Evolutionary conservation across 768 basidiomycete genomes (phyloP), one percentile per base, ranked within the genome.

Genomic region (Phaeolepiota aurea): DNA sequence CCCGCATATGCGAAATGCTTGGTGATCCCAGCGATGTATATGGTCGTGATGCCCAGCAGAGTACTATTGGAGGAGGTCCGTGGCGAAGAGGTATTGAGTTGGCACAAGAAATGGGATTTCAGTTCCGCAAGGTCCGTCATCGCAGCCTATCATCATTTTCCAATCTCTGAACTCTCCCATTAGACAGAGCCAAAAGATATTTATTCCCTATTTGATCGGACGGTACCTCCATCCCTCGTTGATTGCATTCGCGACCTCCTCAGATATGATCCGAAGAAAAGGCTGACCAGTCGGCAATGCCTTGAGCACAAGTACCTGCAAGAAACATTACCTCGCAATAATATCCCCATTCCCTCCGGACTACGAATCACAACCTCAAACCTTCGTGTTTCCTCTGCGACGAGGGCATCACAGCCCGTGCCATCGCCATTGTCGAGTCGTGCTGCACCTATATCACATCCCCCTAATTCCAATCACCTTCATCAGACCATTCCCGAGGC

Each of bases 241-340:
- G 82, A 96, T 54, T 93, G 90, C 62, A 96, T 99, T 55, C 72
- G 79, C 36, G 89, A 94, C 55, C 71, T 97, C 12, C 76, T 99
- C 45, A 85, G 80, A 53, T 98, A 96, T 63, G 89, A 98, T 52
- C 93, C 96, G 18, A 79, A 80, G 30, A 68, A 73, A 37, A 84
- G 96, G 20, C 69, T 97, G 37, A 96, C 92, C 1, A 85, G 88
- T 43, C 73, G 73, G 37, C 77, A 93, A 56, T 94, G 92, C 57
- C 65, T 96, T 46, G 77, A 90, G 21, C 92, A 97, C 58, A 71
- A 79, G 11, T 99, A 98, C 68, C 78, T 97, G 42, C 72, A 73
- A 44, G 88, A 96, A 62, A 88, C 85, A 10, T 65, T 69, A 45
- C 77, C 74, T 23, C 71, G 76, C 37, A 82, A 82, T 48, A 68